These are phyloP conservation scores for Paspalum vaginatum DNA, from an alignment of 176 grass and related monocot genomes.

Conservation along the genomic window DNA sequence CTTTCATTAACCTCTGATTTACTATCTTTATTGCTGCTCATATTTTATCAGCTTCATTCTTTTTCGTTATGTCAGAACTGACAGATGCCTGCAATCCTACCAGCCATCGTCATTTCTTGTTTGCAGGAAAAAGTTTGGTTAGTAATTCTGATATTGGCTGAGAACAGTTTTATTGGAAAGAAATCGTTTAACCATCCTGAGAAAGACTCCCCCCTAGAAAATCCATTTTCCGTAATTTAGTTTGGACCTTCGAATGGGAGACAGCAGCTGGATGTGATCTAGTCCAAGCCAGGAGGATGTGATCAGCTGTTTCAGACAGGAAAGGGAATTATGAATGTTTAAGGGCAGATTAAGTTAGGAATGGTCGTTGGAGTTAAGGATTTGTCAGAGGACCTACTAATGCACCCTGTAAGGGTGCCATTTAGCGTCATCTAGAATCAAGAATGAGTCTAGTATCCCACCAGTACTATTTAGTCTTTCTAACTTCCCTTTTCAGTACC, in stretches of 20 bases:
- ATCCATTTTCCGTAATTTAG: slow-evolving; percentile 5
- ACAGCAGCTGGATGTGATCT: neutral
- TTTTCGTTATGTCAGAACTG: slow-evolving; percentile 21
- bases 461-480: neutral
- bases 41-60: slow-evolving; percentile 15
- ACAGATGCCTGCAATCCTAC: neutral
- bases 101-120: slow-evolving; percentile 6
- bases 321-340: neutral
- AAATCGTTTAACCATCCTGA: slow-evolving; percentile 3
- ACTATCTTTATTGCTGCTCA: neutral
- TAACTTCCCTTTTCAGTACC: neutral
- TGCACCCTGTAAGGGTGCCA: neutral
- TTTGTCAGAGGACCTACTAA: neutral
- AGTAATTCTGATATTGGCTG: neutral
- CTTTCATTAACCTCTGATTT: slow-evolving; percentile 28
- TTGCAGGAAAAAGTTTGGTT: neutral
- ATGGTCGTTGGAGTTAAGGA: neutral
- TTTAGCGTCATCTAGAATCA: neutral
- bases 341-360: neutral
- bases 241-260: neutral
- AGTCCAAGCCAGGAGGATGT: neutral
- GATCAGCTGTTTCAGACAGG: neutral
- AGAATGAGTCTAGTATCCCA: neutral
- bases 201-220: neutral
- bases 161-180: neutral